These are phyloP conservation scores for Cutaneotrichosporon daszewskae DNA, from an alignment of 1,284 basidiomycete genomes.

Conservation along the genomic window DNA sequence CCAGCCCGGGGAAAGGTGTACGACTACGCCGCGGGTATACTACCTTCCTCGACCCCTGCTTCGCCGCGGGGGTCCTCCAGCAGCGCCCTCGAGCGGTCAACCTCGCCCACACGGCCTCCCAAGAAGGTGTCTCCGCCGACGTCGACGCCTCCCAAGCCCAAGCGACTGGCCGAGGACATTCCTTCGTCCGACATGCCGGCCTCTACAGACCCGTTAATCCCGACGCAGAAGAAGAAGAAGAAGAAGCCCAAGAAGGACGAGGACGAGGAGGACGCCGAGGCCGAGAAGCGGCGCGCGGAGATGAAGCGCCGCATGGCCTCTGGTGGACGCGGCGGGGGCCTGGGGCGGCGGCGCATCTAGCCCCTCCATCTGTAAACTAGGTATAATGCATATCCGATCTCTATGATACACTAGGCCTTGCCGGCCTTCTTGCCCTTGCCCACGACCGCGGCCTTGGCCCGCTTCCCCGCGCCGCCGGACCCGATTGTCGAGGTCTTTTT, in stretches of 20 bases:
- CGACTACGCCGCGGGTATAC: constrained; percentile 6
- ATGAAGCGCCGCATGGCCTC: constrained; percentile 34
- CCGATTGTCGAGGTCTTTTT: constrained; percentile 32
- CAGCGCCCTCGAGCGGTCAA: neutral
- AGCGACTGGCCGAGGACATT: neutral
- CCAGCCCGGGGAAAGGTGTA: constrained; percentile 2
- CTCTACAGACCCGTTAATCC: constrained; percentile 14
- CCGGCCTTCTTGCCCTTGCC: constrained; percentile 8
- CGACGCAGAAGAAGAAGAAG: constrained; percentile 14
- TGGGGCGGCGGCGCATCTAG: constrained; percentile 8
- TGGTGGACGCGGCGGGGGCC: constrained; percentile 22
- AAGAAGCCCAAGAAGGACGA: constrained; percentile 26
- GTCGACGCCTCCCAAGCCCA: neutral
- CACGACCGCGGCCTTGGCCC: constrained; percentile 19
- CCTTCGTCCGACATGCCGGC: constrained; percentile 2
- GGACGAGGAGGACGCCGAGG: constrained; percentile 30
- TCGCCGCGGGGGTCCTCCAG: neutral
- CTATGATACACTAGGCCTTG: constrained; percentile 13
- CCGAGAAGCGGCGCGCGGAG: constrained; percentile 23
- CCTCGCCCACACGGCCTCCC: neutral
- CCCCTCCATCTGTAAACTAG: no score
- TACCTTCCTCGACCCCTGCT: constrained; percentile 3
- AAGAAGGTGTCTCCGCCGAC: neutral
- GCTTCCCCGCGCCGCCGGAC: constrained; percentile 18
- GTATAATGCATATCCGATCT: no score